Percentiles rank a stretch among this genome's conserved stretches.
Conservation (phyloP, 352 stramenopile species). For the Thraustochytrium sp. region DNA sequence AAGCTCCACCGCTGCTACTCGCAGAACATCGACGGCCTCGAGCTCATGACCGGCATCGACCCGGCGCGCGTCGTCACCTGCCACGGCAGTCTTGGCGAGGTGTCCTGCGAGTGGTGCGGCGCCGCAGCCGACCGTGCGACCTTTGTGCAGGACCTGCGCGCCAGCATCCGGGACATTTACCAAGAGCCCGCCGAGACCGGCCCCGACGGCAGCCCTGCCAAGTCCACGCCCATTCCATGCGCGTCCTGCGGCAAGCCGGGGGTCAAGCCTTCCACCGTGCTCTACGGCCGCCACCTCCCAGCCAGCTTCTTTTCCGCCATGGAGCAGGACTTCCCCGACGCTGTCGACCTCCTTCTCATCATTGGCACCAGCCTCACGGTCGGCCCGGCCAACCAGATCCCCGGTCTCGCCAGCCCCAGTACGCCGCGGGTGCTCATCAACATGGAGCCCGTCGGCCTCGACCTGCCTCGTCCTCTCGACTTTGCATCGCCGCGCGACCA, state of each 20-base stretch:
- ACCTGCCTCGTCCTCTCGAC: background rate
- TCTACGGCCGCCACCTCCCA: slow-evolving; percentile 59
- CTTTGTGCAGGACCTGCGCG: slow-evolving; percentile 53
- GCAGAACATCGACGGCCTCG: slow-evolving; percentile 96
- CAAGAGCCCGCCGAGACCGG: slow-evolving; percentile 49
- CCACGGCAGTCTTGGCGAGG: slow-evolving; percentile 81
- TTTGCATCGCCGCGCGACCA: background rate
- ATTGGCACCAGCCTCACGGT: slow-evolving; percentile 43
- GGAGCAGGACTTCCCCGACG: slow-evolving; percentile 53
- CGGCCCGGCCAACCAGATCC: slow-evolving; percentile 3
- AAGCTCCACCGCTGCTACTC: slow-evolving; percentile 87
- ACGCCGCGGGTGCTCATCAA: slow-evolving; percentile 19
- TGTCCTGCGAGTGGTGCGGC: slow-evolving; percentile 75
- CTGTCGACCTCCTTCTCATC: slow-evolving; percentile 61
- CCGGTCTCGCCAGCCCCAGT: background rate
- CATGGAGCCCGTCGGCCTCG: slow-evolving; percentile 25
- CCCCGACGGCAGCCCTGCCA: slow-evolving; percentile 50
- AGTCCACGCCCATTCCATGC: slow-evolving; percentile 58
- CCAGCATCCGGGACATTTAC: slow-evolving; percentile 65
- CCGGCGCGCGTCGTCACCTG: slow-evolving; percentile 78
- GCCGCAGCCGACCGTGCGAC: background rate
- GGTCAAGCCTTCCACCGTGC: slow-evolving; percentile 66
- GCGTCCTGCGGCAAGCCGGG: slow-evolving; percentile 51
- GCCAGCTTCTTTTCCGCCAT: slow-evolving; percentile 56
- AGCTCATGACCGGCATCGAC: slow-evolving; percentile 75